Conservation (phyloP, 2,329 filamentous ascomycete genomes). For the Arthrinium phaeospermum region DNA sequence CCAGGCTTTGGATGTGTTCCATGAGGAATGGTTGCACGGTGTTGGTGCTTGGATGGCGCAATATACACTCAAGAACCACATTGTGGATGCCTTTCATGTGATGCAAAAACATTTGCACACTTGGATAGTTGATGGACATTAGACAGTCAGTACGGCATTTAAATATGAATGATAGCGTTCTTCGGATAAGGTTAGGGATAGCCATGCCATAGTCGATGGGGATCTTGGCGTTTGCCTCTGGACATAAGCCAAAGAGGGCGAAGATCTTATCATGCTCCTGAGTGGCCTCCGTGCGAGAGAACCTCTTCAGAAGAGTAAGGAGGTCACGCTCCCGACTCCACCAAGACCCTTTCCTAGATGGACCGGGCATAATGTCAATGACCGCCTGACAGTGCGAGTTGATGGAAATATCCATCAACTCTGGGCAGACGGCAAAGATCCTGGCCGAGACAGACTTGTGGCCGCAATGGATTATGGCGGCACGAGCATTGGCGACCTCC, state of each 20-base stretch:
- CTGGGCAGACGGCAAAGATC: not conserved
- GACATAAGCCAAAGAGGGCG: not conserved
- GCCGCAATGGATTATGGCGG: not conserved
- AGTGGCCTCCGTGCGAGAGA: not conserved
- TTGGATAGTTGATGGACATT: not conserved
- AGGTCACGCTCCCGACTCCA: not conserved
- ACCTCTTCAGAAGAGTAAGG: not conserved
- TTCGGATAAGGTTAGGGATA: not conserved
- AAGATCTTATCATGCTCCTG: not conserved
- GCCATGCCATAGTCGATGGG: not conserved
- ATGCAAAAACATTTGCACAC: not conserved
- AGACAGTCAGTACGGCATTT: not conserved
- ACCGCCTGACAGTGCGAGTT: not conserved
- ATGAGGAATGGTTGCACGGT: not conserved
- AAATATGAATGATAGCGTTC: not conserved
- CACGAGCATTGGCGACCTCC: slow-evolving; percentile 17
- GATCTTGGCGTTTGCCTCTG: too few relatives aligned
- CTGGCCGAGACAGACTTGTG: not conserved
- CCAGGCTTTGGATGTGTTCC: not conserved
- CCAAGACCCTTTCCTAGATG: not conserved
- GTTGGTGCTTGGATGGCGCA: not conserved
- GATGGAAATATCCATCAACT: rapidly evolving
- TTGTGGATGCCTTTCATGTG: not conserved
- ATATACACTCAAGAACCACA: not conserved
- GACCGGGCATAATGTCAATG: not conserved